Base-by-base conservation (phyloP, 768 basidiomycete species). In the Lactarius trivialis region DNA sequence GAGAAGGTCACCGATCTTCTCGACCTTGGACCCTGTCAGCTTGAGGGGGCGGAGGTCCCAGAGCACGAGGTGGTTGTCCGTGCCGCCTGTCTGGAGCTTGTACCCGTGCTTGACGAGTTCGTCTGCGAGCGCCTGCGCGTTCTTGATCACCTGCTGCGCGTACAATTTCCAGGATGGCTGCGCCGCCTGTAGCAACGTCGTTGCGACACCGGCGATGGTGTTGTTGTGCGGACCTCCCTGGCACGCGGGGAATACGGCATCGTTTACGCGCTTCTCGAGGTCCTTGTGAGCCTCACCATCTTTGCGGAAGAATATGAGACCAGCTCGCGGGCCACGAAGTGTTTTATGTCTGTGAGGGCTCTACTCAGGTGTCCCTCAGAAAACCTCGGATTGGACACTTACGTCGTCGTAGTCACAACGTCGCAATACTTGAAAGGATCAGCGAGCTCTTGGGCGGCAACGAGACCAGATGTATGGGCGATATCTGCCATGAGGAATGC, bases 161-260 rank as follows among this genome's bases (percentile, higher is more conserved):
- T 98, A 98, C 21, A 78, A 78, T 76, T 90, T 90, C 82, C 88
- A 99, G 37, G 84, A 84, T 14, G 95, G 97, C 71, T 90, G 86
- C 62, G 89, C 80, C 52, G 88, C 97, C 74, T 98, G 97, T 68
- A 86, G 84, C 63, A 99, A 86, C 21, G 97, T 81, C 14, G 94
- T 95, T 55, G 97, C 97, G 65, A 99, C 81, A 69, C 85, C 93
- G 45, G 96, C 96, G 64, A 99, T 98, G 67, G 96, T 93, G 78
- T 99, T 94, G 80, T 98, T 98, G 81, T 98, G 97, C 49, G 96
- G 97, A 54, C 96, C 97, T 76, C 97, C 97, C 78, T 98, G 97
- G 83, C 97, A 98, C 37, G 97, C 96, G 60, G 97, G 97, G 86
- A 99, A 99, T 66, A 99, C 96, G 55, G 97, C 95, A 45, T 96